Evolutionary conservation across 768 basidiomycete species (phyloP).

Genomic region (Tricholoma bakamatsutake): DNA sequence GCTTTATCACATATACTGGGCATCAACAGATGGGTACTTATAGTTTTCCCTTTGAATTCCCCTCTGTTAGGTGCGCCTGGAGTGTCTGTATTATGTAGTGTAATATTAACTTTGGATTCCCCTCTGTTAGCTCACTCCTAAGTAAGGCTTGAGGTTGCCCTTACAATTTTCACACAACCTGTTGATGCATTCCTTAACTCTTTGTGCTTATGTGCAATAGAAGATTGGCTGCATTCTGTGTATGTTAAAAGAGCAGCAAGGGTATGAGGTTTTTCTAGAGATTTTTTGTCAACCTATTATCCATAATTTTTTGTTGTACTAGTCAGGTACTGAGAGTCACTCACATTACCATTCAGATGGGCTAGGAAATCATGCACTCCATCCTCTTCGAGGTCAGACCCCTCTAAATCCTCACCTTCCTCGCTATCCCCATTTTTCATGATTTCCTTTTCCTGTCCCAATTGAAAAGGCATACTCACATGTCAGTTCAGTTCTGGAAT

Average conservation of each 20-base stretch:
- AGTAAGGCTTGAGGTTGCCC: too few species aligned
- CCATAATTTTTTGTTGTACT: not conserved
- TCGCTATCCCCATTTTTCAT: not conserved
- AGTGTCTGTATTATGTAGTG: too few species aligned
- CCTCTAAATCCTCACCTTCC: not conserved
- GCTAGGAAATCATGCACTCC: not conserved
- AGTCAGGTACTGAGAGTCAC: not conserved
- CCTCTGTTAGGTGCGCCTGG: too few species aligned
- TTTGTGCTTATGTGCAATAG: not conserved
- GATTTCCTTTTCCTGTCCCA: too few species aligned
- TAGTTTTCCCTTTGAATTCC: too few species aligned
- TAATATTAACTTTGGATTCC: too few species aligned
- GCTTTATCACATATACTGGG: too few species aligned
- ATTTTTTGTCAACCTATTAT: not conserved
- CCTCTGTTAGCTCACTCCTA: too few species aligned
- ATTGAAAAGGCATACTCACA: too few species aligned
- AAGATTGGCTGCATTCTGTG: not conserved
- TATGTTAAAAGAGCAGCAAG: not conserved
- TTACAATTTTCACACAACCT: too few species aligned
- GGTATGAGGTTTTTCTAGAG: not conserved
- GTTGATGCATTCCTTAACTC: not conserved
- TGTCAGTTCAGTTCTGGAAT: too few species aligned
- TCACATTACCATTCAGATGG: not conserved
- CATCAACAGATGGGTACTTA: too few species aligned
- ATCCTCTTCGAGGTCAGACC: not conserved